Evolutionary conservation across 2,329 filamentous ascomycete species (phyloP).

Genomic region (Pezicula rhizophila): DNA sequence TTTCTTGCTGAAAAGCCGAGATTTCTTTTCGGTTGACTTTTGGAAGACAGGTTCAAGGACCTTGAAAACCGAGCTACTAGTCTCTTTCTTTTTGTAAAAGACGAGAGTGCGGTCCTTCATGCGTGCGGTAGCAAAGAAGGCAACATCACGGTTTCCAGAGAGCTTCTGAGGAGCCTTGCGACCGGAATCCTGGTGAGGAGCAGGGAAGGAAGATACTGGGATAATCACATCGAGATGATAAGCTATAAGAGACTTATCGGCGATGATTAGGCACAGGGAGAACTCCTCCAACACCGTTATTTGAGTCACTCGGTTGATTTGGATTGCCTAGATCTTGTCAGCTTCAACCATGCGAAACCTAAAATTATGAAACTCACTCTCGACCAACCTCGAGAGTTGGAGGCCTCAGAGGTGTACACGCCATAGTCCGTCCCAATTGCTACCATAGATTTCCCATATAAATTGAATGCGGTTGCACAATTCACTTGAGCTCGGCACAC

Average conservation of each 20-base stretch:
- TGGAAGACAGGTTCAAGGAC: constrained; percentile 94
- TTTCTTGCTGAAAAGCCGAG: constrained; percentile 52
- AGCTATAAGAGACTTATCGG: constrained; percentile 85
- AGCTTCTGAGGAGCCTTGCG: constrained; percentile 88
- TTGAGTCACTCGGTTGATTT: constrained; percentile 71
- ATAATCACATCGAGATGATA: constrained; percentile 86
- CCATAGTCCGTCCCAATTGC: constrained; percentile 94
- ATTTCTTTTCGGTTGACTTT: constrained; percentile 80
- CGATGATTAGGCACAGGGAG: constrained; percentile 82
- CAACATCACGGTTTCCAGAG: constrained; percentile 80
- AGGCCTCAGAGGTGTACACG: constrained; percentile 81
- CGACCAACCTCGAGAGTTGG: constrained; percentile 85
- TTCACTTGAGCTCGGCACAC: constrained; percentile 85
- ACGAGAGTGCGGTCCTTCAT: constrained; percentile 96
- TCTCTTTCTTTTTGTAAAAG: constrained; percentile 95
- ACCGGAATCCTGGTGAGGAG: constrained; percentile 62
- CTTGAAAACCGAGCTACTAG: constrained; percentile 89
- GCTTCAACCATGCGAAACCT: constrained; percentile 1
- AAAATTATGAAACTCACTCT: constrained; percentile 54
- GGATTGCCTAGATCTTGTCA: constrained; percentile 57
- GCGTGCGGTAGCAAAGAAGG: constrained; percentile 90
- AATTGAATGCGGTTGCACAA: constrained; percentile 85
- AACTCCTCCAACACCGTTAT: constrained; percentile 95
- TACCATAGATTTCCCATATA: constrained; percentile 78
- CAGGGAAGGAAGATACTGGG: constrained; percentile 54